Evolutionary conservation across 2,329 filamentous ascomycete genomes (phyloP).

Genomic region (Exserohilum rostratum): DNA sequence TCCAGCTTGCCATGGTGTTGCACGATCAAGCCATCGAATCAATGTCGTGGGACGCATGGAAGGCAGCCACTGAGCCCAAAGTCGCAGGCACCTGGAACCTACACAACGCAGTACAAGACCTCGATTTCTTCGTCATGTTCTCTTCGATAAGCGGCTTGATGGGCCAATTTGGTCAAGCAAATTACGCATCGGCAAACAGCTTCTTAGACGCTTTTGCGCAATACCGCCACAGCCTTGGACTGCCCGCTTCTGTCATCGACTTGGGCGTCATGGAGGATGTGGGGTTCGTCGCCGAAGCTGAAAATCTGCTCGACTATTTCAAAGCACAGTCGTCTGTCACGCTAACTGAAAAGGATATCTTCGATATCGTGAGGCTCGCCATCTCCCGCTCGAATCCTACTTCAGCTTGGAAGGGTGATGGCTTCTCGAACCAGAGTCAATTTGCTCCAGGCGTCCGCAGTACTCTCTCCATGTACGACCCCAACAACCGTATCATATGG

Average conservation of each 20-base stretch:
- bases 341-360: no score
- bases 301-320: neutral
- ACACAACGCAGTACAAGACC: constrained; percentile 5
- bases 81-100: constrained; percentile 42
- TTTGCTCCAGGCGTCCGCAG: neutral
- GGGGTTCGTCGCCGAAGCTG: constrained; percentile 41
- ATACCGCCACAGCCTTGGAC: no score
- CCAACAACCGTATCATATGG: neutral
- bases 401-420: neutral
- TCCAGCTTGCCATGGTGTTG: constrained; percentile 24
- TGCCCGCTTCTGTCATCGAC: constrained; percentile 51
- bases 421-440: no score
- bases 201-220: no score
- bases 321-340: no score
- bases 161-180: neutral
- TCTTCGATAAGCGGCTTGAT: neutral
- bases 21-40: constrained; percentile 3
- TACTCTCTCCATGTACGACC: neutral
- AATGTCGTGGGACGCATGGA: constrained; percentile 15
- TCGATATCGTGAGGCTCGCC: neutral
- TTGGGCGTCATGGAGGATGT: constrained; percentile 56
- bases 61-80: constrained; percentile 24
- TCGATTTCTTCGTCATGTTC: neutral
- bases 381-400: neutral
- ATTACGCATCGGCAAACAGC: neutral